A percentile compares a stretch with the other conserved stretches of the same genome.
These are phyloP conservation scores for Pythium graminicola DNA, from an alignment of 352 stramenopile genomes.

Conservation along the genomic window DNA sequence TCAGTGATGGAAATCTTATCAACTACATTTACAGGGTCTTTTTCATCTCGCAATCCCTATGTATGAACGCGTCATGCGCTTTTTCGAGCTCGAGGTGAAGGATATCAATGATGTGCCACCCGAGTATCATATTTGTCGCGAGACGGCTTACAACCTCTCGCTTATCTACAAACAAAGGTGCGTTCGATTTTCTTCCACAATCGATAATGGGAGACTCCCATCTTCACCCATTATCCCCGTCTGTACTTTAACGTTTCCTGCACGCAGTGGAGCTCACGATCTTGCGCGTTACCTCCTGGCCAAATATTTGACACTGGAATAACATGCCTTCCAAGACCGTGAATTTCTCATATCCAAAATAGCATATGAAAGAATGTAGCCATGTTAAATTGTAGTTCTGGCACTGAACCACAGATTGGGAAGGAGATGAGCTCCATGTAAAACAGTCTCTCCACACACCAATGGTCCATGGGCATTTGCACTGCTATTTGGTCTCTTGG, in stretches of 20 bases:
- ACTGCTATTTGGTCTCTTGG: no score
- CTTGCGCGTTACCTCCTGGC: slow-evolving; percentile 66
- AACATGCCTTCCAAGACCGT: slow-evolving; percentile 2
- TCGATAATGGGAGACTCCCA: no score
- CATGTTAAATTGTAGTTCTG: slow-evolving; percentile 10
- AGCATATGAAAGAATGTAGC: slow-evolving; percentile 10
- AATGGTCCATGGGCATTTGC: no score
- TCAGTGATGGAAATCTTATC: not conserved
- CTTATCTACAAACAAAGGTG: slow-evolving; percentile 87
- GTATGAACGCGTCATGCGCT: slow-evolving; percentile 81
- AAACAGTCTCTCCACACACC: no score
- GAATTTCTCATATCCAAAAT: not conserved
- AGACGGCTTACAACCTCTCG: slow-evolving; percentile 85
- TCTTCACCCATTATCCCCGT: no score
- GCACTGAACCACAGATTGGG: not conserved
- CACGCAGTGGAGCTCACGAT: slow-evolving; percentile 58
- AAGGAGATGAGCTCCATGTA: no score
- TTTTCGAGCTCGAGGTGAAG: slow-evolving; percentile 56
- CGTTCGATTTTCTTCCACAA: not conserved
- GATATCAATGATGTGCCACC: slow-evolving; percentile 38
- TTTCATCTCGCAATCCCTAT: slow-evolving; percentile 84
- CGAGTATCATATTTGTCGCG: slow-evolving; percentile 69
- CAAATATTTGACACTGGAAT: slow-evolving; percentile 80
- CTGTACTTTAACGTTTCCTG: no score
- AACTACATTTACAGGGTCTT: slow-evolving; percentile 40